Conservation (phyloP, 2,329 filamentous ascomycete species). For the Aspergillus puulaauensis region DNA sequence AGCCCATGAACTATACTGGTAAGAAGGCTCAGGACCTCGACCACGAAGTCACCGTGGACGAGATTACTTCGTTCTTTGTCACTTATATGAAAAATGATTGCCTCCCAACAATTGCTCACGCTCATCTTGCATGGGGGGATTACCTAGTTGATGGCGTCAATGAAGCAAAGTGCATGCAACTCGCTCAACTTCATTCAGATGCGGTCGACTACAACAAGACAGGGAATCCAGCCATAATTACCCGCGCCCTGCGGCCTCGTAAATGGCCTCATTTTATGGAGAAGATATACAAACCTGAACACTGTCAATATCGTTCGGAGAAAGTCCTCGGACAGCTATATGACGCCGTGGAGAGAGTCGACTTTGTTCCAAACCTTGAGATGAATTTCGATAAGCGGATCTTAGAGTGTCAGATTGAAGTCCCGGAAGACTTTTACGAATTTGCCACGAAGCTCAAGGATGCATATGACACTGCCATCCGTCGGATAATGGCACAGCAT, state of each 20-base stretch:
- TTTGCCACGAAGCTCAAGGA: constrained; percentile 67
- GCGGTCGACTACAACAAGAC: constrained; percentile 96
- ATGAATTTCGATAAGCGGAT: constrained; percentile 75
- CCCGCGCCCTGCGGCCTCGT: constrained; percentile 57
- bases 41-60: constrained; percentile 65
- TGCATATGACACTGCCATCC: constrained; percentile 74
- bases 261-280: constrained; percentile 88
- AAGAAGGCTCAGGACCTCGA: constrained; percentile 57
- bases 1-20: constrained; percentile 74
- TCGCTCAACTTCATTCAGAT: constrained; percentile 80
- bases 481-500: constrained; percentile 79
- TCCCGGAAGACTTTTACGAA: constrained; percentile 56
- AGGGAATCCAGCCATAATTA: constrained; percentile 72
- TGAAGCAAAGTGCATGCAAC: constrained; percentile 66
- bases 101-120: constrained; percentile 74
- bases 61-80: constrained; percentile 84
- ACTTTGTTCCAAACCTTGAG: constrained; percentile 72
- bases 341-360: constrained; percentile 67
- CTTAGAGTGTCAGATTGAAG: constrained; percentile 57
- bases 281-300: constrained; percentile 52
- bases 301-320: constrained; percentile 62
- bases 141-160: constrained; percentile 61
- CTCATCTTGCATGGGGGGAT: constrained; percentile 80
- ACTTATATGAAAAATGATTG: constrained; percentile 89
- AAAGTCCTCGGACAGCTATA: constrained; percentile 80